phyloP scores from a whole-genome alignment of 441 rosid genomes.

The Euphorbia celastroides region DNA sequence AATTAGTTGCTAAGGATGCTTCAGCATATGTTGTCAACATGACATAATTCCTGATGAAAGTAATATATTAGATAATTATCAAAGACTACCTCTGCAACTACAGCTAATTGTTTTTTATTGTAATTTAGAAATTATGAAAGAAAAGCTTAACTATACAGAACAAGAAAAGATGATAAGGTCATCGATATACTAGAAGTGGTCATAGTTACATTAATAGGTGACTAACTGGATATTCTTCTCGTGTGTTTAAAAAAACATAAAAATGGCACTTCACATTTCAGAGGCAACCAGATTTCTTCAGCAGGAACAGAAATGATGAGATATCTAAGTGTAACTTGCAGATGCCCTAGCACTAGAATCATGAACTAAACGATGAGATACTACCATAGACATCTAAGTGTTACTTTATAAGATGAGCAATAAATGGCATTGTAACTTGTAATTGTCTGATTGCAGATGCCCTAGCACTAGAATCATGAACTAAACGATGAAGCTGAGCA shows the following conservation, averaged over 20 bases:
- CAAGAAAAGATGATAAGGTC: background rate
- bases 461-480: background rate
- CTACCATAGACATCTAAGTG: background rate
- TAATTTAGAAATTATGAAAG: background rate
- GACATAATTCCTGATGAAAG: background rate
- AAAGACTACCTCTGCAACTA: background rate
- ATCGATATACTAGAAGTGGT: background rate
- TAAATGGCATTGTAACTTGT: background rate
- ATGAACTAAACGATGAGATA: background rate
- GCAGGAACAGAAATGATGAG: too few species aligned
- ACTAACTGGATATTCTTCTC: background rate
- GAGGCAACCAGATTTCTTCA: background rate
- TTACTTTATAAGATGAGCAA: background rate
- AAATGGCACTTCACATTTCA: background rate
- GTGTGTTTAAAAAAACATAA: background rate
- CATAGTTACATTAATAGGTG: background rate
- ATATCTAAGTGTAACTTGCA: background rate
- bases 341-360: constrained; percentile 3
- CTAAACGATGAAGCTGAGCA: background rate
- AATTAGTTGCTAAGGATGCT: background rate
- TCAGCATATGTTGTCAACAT: background rate
- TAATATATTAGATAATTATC: background rate
- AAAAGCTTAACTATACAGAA: background rate
- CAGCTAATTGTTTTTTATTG: background rate
- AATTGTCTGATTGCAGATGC: background rate